phyloP scores from a whole-genome alignment of 176 grass and related monocot genomes.

The Triticum urartu region DNA sequence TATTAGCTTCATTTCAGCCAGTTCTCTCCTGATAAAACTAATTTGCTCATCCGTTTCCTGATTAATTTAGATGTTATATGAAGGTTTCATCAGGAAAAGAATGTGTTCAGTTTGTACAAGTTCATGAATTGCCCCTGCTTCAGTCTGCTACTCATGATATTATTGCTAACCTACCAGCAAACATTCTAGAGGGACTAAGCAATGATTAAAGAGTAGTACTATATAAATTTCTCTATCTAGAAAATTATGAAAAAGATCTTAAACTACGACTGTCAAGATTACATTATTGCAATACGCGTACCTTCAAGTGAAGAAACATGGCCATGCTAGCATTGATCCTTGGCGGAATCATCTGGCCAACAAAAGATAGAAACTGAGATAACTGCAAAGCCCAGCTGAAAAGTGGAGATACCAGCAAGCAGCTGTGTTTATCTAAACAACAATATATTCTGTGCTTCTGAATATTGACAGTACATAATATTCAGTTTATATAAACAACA shows the following conservation, averaged over 20 bases:
- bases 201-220: neutral
- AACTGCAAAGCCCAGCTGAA: neutral
- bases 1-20: neutral
- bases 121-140: neutral
- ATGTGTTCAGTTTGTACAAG: neutral
- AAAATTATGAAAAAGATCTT: neutral
- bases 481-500: too few species aligned
- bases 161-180: neutral
- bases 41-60: neutral
- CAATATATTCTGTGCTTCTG: too few species aligned
- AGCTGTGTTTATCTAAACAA: too few species aligned
- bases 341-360: constrained; percentile 57
- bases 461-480: too few species aligned
- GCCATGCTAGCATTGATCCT: constrained; percentile 72
- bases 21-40: neutral
- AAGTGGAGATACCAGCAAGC: too few species aligned
- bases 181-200: neutral
- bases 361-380: neutral
- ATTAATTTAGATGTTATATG: neutral
- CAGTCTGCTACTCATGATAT: neutral
- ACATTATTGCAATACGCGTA: neutral
- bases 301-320: constrained; percentile 62
- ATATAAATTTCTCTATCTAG: neutral
- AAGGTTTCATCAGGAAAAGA: neutral
- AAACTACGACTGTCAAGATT: neutral